phyloP scores from a whole-genome alignment of 1,139 yeast genomes.

The Zygoascus meyerae region DNA sequence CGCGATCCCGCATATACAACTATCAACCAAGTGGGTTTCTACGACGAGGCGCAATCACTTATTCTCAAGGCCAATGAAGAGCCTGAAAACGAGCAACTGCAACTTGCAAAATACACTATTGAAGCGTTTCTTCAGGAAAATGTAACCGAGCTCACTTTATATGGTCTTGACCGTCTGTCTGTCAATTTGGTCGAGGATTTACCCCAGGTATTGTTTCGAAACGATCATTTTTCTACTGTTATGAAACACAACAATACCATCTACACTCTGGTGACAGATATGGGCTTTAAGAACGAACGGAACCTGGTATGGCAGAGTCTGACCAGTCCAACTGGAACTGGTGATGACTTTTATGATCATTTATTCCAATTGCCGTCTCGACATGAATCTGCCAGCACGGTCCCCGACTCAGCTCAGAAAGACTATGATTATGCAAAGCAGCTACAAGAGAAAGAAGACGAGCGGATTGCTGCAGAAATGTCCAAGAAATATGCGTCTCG shows the following conservation, averaged over 20 bases:
- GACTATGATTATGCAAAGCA: slow-evolving; percentile 47
- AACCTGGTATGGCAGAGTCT: slow-evolving; percentile 74
- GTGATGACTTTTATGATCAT: slow-evolving; percentile 54
- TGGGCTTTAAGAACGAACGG: slow-evolving; percentile 47
- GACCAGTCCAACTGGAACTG: slow-evolving; percentile 56
- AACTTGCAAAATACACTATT: slow-evolving; percentile 19
- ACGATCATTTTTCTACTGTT: slow-evolving; percentile 76
- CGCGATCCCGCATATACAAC: slow-evolving; percentile 31
- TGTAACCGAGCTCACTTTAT: slow-evolving; percentile 63
- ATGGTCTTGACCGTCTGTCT: slow-evolving; percentile 47
- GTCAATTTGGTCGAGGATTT: slow-evolving; percentile 34
- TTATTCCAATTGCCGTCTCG: slow-evolving; percentile 1
- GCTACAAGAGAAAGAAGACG: slow-evolving; percentile 62
- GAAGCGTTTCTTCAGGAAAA: slow-evolving; percentile 45
- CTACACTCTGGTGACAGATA: slow-evolving; percentile 69
- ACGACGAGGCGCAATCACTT: slow-evolving; percentile 43
- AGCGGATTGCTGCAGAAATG: slow-evolving; percentile 44
- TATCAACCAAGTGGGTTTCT: slow-evolving; percentile 37
- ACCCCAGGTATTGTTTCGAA: slow-evolving; percentile 67
- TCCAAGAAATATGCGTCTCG: slow-evolving; percentile 29
- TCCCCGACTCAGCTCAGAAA: slow-evolving; percentile 13
- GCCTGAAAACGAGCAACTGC: slow-evolving; percentile 15
- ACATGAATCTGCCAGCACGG: neutral
- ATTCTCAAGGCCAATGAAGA: slow-evolving; percentile 19
- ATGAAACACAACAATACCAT: slow-evolving; percentile 47